phyloP scores from a whole-genome alignment of 2,329 filamentous ascomycete genomes.

The Thelonectria discophora region DNA sequence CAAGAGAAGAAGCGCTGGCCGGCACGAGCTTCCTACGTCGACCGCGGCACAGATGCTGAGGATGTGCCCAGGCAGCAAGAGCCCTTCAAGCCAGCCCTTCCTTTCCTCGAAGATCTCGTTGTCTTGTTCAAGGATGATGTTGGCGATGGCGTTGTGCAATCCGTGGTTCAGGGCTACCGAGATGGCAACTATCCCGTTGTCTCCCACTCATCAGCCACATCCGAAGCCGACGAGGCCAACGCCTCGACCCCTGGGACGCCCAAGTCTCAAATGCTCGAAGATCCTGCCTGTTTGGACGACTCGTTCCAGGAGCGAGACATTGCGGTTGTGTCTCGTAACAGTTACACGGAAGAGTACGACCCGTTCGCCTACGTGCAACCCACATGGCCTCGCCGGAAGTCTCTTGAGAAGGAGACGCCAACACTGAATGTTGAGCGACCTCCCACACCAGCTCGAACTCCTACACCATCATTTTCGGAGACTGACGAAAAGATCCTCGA shows the following conservation, averaged over 20 bases:
- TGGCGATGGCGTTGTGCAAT: conserved; percentile 54
- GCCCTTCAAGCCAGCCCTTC: conserved; percentile 56
- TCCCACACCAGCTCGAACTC: conserved; percentile 56
- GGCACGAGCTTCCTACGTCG: conserved; percentile 46
- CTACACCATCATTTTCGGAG: conserved; percentile 46
- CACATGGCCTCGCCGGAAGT: conserved; percentile 38
- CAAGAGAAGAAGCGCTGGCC: conserved; percentile 41
- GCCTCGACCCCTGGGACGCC: conserved; percentile 41
- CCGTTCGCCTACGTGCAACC: conserved; percentile 53
- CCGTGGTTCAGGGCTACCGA: conserved; percentile 57
- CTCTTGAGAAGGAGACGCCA: conserved; percentile 28
- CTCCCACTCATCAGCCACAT: conserved; percentile 35
- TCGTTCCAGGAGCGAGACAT: conserved; percentile 28
- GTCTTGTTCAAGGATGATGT: conserved; percentile 61
- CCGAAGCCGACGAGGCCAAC: conserved; percentile 32
- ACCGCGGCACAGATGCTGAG: conserved; percentile 52
- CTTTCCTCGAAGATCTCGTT: conserved; percentile 64
- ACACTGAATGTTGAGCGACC: conserved; percentile 46
- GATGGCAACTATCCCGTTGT: conserved; percentile 41
- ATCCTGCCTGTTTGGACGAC: conserved; percentile 20
- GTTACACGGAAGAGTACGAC: conserved; percentile 54
- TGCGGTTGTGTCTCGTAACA: conserved; percentile 24
- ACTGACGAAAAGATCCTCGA: conserved; percentile 55
- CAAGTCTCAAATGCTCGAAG: conserved; percentile 27
- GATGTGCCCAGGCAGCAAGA: conserved; percentile 35